Percentiles rank a stretch among this genome's conserved stretches.
Evolutionary conservation across 352 stramenopile species (phyloP).

Genomic region (Globisporangium abappressorium): DNA sequence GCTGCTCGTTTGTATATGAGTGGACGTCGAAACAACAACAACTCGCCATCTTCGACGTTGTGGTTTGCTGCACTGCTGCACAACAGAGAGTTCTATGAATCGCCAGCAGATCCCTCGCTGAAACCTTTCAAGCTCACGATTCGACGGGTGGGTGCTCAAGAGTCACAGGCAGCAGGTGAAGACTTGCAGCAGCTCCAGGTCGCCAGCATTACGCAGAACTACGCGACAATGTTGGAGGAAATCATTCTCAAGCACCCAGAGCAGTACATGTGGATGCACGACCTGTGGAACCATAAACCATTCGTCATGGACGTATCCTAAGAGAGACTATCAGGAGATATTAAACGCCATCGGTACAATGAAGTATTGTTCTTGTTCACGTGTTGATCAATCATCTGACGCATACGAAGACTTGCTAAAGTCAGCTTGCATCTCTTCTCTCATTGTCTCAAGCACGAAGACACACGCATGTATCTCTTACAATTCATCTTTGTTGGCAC

Average conservation of each 20-base stretch:
- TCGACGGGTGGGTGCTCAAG: constrained; percentile 18
- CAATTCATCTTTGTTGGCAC: constrained; percentile 74
- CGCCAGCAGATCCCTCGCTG: neutral
- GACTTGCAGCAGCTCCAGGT: constrained; percentile 11
- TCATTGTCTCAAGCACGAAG: neutral
- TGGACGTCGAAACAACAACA: neutral
- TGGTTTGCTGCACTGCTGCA: constrained; percentile 49
- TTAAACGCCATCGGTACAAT: neutral
- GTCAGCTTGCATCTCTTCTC: neutral
- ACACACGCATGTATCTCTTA: constrained; percentile 22
- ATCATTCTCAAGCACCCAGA: constrained; percentile 26
- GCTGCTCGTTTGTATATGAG: constrained; percentile 37
- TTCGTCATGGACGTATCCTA: neutral
- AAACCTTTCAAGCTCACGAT: constrained; percentile 51
- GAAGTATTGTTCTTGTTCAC: neutral
- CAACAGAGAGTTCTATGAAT: constrained; percentile 29
- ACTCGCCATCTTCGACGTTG: constrained; percentile 17
- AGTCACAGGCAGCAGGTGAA: neutral
- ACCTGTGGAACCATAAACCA: constrained; percentile 36
- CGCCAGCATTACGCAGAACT: constrained; percentile 32
- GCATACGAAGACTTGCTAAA: neutral
- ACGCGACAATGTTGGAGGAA: constrained; percentile 34
- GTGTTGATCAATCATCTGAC: neutral
- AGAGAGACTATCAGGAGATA: neutral
- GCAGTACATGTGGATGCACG: constrained; percentile 62